Conservation (phyloP, 2,329 filamentous ascomycete genomes). For the Pezicula carpinea region DNA sequence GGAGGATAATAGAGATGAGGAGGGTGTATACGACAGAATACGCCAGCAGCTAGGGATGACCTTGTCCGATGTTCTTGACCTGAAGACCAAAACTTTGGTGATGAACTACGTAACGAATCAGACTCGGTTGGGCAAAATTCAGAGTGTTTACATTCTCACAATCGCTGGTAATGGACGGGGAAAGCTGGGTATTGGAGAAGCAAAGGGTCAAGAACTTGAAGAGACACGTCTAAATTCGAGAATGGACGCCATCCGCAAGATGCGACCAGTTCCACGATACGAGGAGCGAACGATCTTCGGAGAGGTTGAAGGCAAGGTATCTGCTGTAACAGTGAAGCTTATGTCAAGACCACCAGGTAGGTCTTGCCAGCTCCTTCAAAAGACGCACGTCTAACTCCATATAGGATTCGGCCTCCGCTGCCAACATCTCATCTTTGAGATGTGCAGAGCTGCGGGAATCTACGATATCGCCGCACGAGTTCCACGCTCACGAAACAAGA, state of each 20-base stretch:
- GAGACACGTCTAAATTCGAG: slow-evolving; percentile 69
- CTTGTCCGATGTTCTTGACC: slow-evolving; percentile 43
- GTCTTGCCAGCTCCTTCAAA: slow-evolving; percentile 20
- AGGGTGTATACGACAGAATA: slow-evolving; percentile 26
- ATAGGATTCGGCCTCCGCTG: slow-evolving; percentile 90
- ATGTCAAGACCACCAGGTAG: slow-evolving; percentile 82
- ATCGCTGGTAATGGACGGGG: slow-evolving; percentile 87
- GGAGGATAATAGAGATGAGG: slow-evolving; percentile 27
- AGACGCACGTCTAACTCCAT: slow-evolving; percentile 6
- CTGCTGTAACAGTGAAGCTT: slow-evolving; percentile 80
- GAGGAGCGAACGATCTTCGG: slow-evolving; percentile 91
- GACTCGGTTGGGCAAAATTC: slow-evolving; percentile 92
- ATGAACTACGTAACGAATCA: slow-evolving; percentile 77
- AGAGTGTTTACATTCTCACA: slow-evolving; percentile 67
- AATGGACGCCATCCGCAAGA: slow-evolving; percentile 81
- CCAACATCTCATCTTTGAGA: slow-evolving; percentile 89
- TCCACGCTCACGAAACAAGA: slow-evolving; percentile 83
- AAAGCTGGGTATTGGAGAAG: slow-evolving; percentile 81
- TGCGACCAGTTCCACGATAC: slow-evolving; percentile 88
- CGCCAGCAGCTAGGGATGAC: slow-evolving; percentile 50
- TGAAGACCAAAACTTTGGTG: slow-evolving; percentile 71
- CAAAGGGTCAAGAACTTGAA: slow-evolving; percentile 72
- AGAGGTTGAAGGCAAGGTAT: slow-evolving; percentile 76
- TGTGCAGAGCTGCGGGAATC: slow-evolving; percentile 83
- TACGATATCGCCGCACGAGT: slow-evolving; percentile 81